Base-by-base conservation (phyloP, 305 asterid species). In the Lippia alba region DNA sequence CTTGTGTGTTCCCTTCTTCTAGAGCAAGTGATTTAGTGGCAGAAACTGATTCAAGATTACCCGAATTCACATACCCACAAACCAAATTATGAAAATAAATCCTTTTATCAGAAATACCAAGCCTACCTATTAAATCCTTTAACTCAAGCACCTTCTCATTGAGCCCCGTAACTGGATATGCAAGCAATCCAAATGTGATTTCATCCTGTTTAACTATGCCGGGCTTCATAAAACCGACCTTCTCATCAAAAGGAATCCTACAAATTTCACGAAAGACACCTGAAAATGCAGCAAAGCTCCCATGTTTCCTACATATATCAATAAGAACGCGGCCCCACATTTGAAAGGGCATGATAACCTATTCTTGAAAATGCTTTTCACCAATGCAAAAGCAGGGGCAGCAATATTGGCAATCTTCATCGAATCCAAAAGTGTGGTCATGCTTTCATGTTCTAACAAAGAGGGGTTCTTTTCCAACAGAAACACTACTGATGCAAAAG, bases 351-450 rank as follows among this genome's bases (percentile, higher is more conserved):
- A 94, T 77, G 77, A 89, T 90, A 83, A 91, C 69, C 97, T 83
- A 24, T 90, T 88, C 83, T 82, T 84, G 76, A 94, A 77, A 96
- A 94, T 89, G 78, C 82, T 80, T 68, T 81, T 94, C 48, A 86
- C 91, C 89, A 91, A 74, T 4, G 97, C 96, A 69, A 94, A 81
- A 72, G 94, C 97, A 80, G 97, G 97, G 72, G 95, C 87, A 70
- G 78, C 84, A 59, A 83, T 71, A 74, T 74, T 82, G 68, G 87
- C 91, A 57, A 66, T 78, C 66, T 73, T 84, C 96, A 89, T 82
- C 61, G 96, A 88, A 69, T 79, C 82, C 86, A 94, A 75, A 73
- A 94, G 84, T 70, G 80, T 51, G 71, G 49, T 77, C 71, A 89
- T 71, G 71, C 86, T 85, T 64, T 79, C 89, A 71, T 81, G 73